phyloP scores from a whole-genome alignment of 257 asterid species.

The Nemophila menziesii region DNA sequence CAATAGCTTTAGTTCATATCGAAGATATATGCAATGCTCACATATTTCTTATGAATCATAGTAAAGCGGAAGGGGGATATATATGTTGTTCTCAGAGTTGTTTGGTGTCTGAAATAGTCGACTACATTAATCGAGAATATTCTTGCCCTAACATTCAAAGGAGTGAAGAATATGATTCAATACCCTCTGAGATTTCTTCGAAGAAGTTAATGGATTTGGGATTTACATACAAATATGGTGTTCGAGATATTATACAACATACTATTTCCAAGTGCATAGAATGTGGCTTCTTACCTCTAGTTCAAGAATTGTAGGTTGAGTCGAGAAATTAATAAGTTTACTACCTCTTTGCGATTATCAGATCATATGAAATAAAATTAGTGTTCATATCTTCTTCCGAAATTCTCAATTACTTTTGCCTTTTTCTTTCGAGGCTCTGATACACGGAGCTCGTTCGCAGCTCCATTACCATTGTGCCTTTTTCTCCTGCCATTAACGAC shows the following conservation, averaged over 20 bases:
- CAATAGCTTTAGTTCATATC: constrained; percentile 61
- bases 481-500: too few relatives aligned
- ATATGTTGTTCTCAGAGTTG: constrained; percentile 47
- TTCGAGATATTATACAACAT: constrained; percentile 39
- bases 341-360: too few relatives aligned
- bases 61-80: constrained; percentile 48
- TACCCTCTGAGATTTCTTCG: constrained; percentile 51
- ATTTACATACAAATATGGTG: constrained; percentile 39
- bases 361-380: too few relatives aligned
- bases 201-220: constrained; percentile 61
- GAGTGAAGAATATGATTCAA: constrained; percentile 16
- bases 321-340: too few relatives aligned
- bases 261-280: constrained; percentile 33
- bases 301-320: too few relatives aligned
- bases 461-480: too few relatives aligned
- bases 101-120: constrained; percentile 34
- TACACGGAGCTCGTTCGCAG: too few relatives aligned
- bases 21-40: constrained; percentile 71
- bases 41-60: constrained; percentile 62
- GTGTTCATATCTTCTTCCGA: too few relatives aligned
- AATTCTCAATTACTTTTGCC: too few relatives aligned
- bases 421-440: too few relatives aligned
- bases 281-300: constrained; percentile 29
- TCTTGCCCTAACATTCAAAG: constrained; percentile 20
- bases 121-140: constrained; percentile 26